Conservation (phyloP, 1,284 basidiomycete genomes). For the Puccinia coronata region DNA sequence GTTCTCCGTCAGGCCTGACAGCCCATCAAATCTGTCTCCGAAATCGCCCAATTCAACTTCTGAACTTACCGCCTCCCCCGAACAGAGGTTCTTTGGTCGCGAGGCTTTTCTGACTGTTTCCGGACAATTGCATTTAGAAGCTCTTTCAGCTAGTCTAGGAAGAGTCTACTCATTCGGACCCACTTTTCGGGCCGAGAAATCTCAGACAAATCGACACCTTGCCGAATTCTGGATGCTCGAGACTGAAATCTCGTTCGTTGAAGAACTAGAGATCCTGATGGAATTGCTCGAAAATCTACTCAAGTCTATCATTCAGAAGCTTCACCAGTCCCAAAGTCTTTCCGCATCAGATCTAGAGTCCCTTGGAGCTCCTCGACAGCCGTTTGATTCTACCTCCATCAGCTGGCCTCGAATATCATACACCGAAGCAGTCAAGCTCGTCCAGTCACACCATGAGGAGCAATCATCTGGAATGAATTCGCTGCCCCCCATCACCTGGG, state of each 20-base stretch:
- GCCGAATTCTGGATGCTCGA: slow-evolving; percentile 99
- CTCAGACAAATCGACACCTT: slow-evolving; percentile 84
- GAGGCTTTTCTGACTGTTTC: slow-evolving; percentile 90
- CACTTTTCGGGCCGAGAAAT: slow-evolving; percentile 87
- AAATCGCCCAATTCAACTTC: not conserved
- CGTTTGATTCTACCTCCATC: not conserved
- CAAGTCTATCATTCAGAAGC: slow-evolving; percentile 58
- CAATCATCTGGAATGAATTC: not conserved
- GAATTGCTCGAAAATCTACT: slow-evolving; percentile 71
- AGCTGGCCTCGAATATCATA: slow-evolving; percentile 79
- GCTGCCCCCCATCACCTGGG: slow-evolving; percentile 63
- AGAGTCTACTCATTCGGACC: slow-evolving; percentile 89
- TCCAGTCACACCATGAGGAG: slow-evolving; percentile 59
- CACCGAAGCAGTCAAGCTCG: slow-evolving; percentile 70
- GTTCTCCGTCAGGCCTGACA: slow-evolving; percentile 69
- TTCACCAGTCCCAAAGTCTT: slow-evolving; percentile 15
- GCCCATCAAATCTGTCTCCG: slow-evolving; percentile 49
- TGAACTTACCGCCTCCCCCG: not conserved
- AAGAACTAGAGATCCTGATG: slow-evolving; percentile 65
- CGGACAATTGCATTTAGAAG: slow-evolving; percentile 92
- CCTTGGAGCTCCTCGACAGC: not conserved
- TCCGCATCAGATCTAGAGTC: not conserved
- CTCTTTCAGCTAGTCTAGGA: slow-evolving; percentile 73
- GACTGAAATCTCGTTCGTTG: slow-evolving; percentile 77
- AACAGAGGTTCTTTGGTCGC: slow-evolving; percentile 64